phyloP scores from a whole-genome alignment of 1,284 basidiomycete species.

The Bjerkandera adusta region DNA sequence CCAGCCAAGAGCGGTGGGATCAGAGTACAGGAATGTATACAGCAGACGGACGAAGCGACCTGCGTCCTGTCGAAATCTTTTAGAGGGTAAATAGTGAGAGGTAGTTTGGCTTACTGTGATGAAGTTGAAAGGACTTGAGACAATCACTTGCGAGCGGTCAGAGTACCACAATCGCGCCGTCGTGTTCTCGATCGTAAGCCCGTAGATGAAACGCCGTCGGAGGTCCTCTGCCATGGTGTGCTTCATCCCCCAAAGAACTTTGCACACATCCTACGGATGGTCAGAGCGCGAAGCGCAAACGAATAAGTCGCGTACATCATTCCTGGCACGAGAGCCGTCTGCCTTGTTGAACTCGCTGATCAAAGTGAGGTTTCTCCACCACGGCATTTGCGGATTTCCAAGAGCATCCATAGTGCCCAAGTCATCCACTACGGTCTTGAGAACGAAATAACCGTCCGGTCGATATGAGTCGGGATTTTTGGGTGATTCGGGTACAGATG shows the following conservation, averaged over 20 bases:
- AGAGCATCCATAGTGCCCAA: no score
- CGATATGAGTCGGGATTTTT: no score
- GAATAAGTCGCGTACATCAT: no score
- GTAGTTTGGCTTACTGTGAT: neutral
- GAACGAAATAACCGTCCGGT: no score
- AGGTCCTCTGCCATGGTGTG: neutral
- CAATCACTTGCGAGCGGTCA: neutral
- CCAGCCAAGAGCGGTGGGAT: neutral
- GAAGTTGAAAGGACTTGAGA: conserved; percentile 2
- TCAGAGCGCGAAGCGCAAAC: no score
- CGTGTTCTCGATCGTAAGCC: neutral
- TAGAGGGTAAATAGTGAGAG: neutral
- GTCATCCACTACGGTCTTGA: no score
- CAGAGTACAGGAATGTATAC: neutral
- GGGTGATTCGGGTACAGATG: no score
- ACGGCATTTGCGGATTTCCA: no score
- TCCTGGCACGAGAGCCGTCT: no score
- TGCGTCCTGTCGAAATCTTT: neutral
- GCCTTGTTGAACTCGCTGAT: no score
- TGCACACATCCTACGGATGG: neutral
- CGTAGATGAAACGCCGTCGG: neutral
- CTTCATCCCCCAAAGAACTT: conserved; percentile 1
- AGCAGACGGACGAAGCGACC: neutral
- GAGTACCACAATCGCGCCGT: neutral
- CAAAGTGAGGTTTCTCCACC: no score